Percentiles rank a stretch among this genome's conserved stretches.
These are phyloP conservation scores for Serendipita vermifera DNA, from an alignment of 768 basidiomycete genomes.

Conservation along the genomic window DNA sequence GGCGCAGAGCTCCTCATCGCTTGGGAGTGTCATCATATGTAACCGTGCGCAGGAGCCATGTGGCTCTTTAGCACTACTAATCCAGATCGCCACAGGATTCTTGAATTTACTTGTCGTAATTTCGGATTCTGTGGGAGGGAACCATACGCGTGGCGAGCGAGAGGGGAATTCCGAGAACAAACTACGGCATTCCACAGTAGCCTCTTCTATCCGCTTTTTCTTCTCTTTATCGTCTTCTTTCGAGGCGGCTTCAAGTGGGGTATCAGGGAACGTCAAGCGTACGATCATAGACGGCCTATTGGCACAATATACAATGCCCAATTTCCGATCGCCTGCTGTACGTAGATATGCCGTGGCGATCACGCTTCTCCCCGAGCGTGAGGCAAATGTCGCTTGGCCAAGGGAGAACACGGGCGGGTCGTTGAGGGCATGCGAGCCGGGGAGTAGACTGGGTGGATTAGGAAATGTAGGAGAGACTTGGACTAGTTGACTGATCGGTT, in stretches of 20 bases:
- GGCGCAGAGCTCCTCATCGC: neutral
- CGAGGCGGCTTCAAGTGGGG: neutral
- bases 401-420: neutral
- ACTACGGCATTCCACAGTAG: neutral
- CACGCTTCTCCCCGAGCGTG: neutral
- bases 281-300: neutral
- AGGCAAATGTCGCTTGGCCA: neutral
- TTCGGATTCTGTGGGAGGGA: neutral
- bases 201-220: neutral
- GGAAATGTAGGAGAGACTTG: neutral
- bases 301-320: constrained; percentile 2
- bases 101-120: neutral
- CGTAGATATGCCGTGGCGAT: constrained; percentile 1
- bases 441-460: neutral
- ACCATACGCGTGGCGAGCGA: neutral
- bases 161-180: neutral
- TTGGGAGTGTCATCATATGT: neutral
- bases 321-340: neutral
- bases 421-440: neutral
- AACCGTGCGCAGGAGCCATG: neutral
- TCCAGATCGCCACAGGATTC: neutral
- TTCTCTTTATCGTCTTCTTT: neutral
- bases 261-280: neutral
- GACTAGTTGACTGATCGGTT: neutral
- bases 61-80: constrained; percentile 4